Conservation (phyloP, 2,329 filamentous ascomycete genomes). For the Penicillium psychrosexuale region DNA sequence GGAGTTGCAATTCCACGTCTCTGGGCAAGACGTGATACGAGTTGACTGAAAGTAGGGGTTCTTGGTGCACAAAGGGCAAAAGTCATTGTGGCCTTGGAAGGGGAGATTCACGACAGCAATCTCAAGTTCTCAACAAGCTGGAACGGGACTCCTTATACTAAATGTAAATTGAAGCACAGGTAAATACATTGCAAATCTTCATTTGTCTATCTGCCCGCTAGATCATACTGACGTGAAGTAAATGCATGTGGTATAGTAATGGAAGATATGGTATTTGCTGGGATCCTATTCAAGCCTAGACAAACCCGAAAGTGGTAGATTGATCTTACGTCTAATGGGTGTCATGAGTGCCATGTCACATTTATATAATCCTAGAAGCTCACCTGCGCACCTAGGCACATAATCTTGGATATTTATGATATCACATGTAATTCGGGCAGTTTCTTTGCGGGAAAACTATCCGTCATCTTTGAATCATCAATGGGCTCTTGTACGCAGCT, state of each 20-base stretch:
- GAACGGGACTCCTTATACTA: not conserved
- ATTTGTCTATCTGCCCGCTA: not conserved
- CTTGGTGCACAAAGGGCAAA: not conserved
- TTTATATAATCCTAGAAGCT: not conserved
- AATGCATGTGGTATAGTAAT: not conserved
- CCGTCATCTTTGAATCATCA: not conserved
- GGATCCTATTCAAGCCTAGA: too few species aligned
- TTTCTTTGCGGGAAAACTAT: not conserved
- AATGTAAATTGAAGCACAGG: not conserved
- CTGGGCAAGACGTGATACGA: not conserved
- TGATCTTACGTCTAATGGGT: not conserved
- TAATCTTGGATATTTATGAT: not conserved
- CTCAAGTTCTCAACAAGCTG: not conserved
- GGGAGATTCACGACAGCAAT: not conserved
- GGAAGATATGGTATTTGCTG: not conserved
- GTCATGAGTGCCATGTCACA: not conserved
- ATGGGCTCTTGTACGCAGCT: too few species aligned
- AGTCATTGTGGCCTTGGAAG: not conserved
- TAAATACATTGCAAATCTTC: not conserved
- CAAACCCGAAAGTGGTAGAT: not conserved
- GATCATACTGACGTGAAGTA: not conserved
- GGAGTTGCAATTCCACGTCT: conserved; percentile 2
- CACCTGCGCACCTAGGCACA: not conserved
- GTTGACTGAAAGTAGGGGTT: not conserved
- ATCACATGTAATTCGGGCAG: not conserved